These are phyloP conservation scores for Chytridiales sp. DNA, from an alignment of 371 early-diverging fungal genomes.

Conservation along the genomic window DNA sequence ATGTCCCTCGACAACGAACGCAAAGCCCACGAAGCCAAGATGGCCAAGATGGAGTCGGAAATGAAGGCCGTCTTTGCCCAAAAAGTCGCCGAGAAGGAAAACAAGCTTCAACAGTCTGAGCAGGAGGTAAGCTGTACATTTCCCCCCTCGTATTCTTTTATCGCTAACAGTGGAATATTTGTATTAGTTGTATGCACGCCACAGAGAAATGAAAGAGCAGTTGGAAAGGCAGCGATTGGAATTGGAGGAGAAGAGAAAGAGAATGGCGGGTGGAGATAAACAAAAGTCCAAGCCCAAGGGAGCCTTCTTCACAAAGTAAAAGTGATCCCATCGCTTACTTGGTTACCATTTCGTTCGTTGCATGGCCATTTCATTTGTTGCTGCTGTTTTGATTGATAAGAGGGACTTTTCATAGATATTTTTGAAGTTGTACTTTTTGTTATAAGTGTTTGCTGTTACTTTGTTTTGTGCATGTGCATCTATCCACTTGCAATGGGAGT, in stretches of 20 bases:
- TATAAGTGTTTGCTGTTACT: no score
- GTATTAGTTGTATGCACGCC: slow-evolving; percentile 79
- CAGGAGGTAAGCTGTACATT: slow-evolving; percentile 68
- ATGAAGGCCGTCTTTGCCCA: slow-evolving; percentile 97
- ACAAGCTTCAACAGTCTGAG: slow-evolving; percentile 93
- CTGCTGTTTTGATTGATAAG: no score
- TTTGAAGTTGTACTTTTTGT: no score
- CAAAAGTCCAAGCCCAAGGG: slow-evolving; percentile 26
- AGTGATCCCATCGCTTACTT: no score
- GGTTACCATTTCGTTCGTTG: no score
- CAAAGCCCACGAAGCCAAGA: slow-evolving; percentile 87
- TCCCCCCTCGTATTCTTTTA: slow-evolving; percentile 4
- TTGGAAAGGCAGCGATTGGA: slow-evolving; percentile 91
- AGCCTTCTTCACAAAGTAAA: slow-evolving; percentile 26
- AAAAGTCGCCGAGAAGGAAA: slow-evolving; percentile 97
- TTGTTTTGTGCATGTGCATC: no score
- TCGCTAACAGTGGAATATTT: neutral
- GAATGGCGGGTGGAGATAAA: slow-evolving; percentile 65
- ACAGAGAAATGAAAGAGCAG: slow-evolving; percentile 95
- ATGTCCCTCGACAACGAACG: slow-evolving; percentile 93
- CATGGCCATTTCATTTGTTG: no score
- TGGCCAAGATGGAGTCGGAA: slow-evolving; percentile 96
- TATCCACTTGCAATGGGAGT: no score
- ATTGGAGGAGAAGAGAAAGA: slow-evolving; percentile 88
- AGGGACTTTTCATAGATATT: no score